Evolutionary conservation across 352 stramenopile genomes (phyloP), one percentile per base, ranked within the genome.

Genomic region (Globisporangium parvum): DNA sequence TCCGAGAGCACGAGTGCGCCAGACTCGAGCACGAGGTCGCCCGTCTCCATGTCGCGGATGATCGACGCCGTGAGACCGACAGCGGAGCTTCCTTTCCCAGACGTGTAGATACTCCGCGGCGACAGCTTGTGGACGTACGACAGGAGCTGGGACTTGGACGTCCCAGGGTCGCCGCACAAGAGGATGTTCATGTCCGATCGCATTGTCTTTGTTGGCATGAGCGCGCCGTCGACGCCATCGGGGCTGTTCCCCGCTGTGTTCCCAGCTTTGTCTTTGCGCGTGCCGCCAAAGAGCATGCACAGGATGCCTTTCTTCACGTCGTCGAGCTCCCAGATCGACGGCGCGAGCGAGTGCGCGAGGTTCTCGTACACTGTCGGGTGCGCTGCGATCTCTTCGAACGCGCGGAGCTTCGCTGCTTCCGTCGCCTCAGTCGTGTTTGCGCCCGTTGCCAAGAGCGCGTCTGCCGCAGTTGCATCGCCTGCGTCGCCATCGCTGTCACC

Each of bases 251-350:
- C 60, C 0, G 57, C 52, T 9, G 49, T 60, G 31, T 66, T 59
- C 6, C 55, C 59, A 42, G 83, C 68, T 45, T 77, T 71, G 46
- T 93, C 82, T 49, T 92, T 92, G 37, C 80, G 80, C 58, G 95
- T 98, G 11, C 97, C 97, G 21, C 97, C 97, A 66, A 99, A 99
- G 20, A 99, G 82, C 96, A 98, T 98, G 66, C 96, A 99, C 42
- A 99, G 67, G 14, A 98, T 90, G 0, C 94, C 97, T 59, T 98
- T 98, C 67, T 99, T 99, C 6, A 99, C 96, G 70, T 99, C 95
- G 48, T 99, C 96, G 50, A 99, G 73, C 70, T 98, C 97, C 87
- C 87, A 93, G 37, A 95, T 93, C 15, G 84, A 93, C 49, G 85
- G 86, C 6, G 85, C 85, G 3, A 95, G 55, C 15, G 85, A 95